Base-by-base conservation (phyloP, 2,329 filamentous ascomycete genomes). In the Emydomyces testavorans region DNA sequence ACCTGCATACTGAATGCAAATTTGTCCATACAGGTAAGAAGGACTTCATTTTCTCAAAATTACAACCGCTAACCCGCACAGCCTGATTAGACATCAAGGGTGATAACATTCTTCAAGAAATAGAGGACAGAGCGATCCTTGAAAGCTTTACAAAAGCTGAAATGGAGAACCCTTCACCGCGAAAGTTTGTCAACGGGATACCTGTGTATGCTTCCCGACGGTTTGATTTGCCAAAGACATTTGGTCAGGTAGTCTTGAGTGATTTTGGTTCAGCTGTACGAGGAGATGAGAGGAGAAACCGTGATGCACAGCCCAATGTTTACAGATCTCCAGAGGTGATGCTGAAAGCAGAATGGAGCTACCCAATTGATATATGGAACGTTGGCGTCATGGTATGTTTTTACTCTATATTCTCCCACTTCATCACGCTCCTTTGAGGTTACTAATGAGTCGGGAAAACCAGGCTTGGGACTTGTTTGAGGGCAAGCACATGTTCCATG, bases 361-460 rank as follows among this genome's bases (percentile, higher is more conserved):
- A 70, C 45, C 54, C 62, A 8, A 58, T 74, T 21, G 72, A 76
- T 56, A 71, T 76, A 44, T 77, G 72, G 72, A 74, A 71, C 49
- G 59, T 66, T 2, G 72, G 70, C 0, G 65, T 63, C 41, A 67
- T 76, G 70, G 71, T 73, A 58, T 59, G 65, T 38, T 48, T 15
- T 46, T 21, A 45, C 34, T 35, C 13, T 34, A 37, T 32, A 15
- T 20, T 31, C 18, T 38, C 20, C 21, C 31, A 31, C 18, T 21
- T 40, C 13, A 24, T 45, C 21, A 24, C 31, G 16, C 20, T 35
- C 8, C 11, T 41, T 20, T 38, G 35, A 38, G 20, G 35, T 21
- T 29, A 41, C 52, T 38, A 38, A 38, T 40, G 18, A 40, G 16
- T 26, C 6, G 37, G 31, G 31, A 15, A 34, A 34, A 34, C 31